Evolutionary conservation across 257 asterid species (phyloP).

Genomic region (Lavandula angustifolia): DNA sequence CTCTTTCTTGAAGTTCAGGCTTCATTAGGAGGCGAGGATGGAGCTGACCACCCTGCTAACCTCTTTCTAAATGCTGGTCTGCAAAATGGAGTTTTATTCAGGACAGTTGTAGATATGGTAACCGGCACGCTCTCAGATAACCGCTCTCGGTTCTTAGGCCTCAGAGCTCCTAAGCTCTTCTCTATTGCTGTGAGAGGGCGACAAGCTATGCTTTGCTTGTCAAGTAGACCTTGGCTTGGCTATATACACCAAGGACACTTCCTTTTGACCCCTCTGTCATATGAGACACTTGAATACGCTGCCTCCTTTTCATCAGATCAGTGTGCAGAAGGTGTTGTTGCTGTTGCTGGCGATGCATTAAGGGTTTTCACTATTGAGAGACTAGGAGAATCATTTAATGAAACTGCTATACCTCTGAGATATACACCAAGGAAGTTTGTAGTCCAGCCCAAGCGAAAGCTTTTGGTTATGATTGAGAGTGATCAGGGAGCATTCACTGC

Average conservation of each 20-base stretch:
- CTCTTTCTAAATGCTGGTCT: constrained; percentile 92
- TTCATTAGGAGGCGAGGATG: constrained; percentile 97
- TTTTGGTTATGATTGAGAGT: constrained; percentile 83
- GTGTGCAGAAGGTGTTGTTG: constrained; percentile 99
- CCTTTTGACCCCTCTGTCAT: constrained; percentile 91
- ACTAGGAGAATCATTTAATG: constrained; percentile 94
- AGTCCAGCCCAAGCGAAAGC: constrained; percentile 80
- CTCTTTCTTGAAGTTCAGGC: constrained; percentile 98
- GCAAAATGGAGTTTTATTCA: constrained; percentile 88
- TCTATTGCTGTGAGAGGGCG: constrained; percentile 86
- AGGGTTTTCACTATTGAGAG: constrained; percentile 95
- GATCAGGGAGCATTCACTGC: constrained; percentile 97
- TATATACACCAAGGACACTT: constrained; percentile 98
- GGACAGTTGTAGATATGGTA: constrained; percentile 99
- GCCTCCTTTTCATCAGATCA: constrained; percentile 98
- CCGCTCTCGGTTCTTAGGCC: constrained; percentile 95
- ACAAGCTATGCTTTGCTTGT: constrained; percentile 94
- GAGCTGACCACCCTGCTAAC: constrained; percentile 99
- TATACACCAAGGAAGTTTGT: constrained; percentile 97
- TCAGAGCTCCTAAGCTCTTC: constrained; percentile 90
- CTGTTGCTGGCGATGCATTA: constrained; percentile 98
- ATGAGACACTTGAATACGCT: constrained; percentile 93
- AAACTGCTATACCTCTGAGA: constrained; percentile 84
- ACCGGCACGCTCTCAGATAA: constrained; percentile 99
- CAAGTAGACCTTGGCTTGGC: constrained; percentile 99